Percentiles rank a stretch among this genome's conserved stretches.
phyloP scores from a whole-genome alignment of 2,329 filamentous ascomycete species.

The Neobulgaria alba region DNA sequence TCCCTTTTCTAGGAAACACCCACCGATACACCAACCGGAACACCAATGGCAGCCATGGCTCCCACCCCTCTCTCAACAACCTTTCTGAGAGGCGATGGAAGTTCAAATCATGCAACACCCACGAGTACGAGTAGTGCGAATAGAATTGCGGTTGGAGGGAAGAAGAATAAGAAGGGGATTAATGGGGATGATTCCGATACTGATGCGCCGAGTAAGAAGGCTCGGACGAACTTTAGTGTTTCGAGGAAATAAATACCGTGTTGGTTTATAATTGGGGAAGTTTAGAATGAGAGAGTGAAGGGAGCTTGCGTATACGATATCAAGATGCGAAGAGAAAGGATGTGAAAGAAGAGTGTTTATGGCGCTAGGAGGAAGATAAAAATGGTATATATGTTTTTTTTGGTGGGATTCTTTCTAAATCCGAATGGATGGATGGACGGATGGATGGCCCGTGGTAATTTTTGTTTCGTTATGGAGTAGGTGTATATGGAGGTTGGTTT shows the following conservation, averaged over 20 bases:
- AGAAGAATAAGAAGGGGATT: slow-evolving; percentile 37
- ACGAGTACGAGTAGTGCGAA: slow-evolving; percentile 38
- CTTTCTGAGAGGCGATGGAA: slow-evolving; percentile 38
- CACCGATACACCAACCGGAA: slow-evolving; percentile 18
- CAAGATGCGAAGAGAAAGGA: too few species aligned
- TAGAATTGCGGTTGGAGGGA: slow-evolving; percentile 32
- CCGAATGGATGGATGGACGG: too few species aligned
- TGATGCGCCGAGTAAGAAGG: slow-evolving; percentile 38
- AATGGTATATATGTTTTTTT: too few species aligned
- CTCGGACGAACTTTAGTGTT: slow-evolving; percentile 25
- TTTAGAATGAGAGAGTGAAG: neutral
- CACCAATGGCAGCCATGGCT: slow-evolving; percentile 34
- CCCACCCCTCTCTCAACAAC: slow-evolving; percentile 48
- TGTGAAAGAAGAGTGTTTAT: too few species aligned
- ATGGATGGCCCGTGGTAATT: too few species aligned
- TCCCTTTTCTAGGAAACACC: slow-evolving; percentile 22
- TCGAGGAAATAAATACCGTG: slow-evolving; percentile 19
- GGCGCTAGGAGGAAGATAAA: too few species aligned
- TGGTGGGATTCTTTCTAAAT: too few species aligned
- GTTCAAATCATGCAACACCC: slow-evolving; percentile 46
- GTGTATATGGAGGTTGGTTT: too few species aligned
- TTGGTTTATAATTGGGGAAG: neutral
- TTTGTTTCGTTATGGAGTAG: too few species aligned
- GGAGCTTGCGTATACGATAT: neutral
- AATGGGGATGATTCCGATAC: slow-evolving; percentile 49